These are phyloP conservation scores for Tephrocybe sp. DNA, from an alignment of 768 basidiomycete species.

Conservation along the genomic window DNA sequence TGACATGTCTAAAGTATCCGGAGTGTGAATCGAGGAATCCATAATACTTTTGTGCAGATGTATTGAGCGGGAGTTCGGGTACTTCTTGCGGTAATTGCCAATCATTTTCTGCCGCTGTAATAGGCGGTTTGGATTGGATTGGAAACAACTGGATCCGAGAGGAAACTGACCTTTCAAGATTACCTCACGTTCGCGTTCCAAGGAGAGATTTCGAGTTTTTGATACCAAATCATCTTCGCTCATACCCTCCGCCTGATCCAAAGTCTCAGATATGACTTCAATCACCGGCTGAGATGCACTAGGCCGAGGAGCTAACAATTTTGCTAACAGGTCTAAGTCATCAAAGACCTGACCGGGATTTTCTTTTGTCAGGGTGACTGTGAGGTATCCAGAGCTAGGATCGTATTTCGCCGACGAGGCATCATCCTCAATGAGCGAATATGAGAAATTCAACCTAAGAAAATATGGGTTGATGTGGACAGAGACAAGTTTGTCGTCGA, in stretches of 20 bases:
- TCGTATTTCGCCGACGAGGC: constrained; percentile 73
- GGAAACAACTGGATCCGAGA: neutral
- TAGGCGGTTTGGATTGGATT: neutral
- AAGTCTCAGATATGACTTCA: constrained; percentile 50
- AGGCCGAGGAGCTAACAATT: constrained; percentile 69
- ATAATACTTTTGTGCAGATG: constrained; percentile 52
- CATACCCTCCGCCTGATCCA: constrained; percentile 5
- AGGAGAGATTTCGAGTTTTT: constrained; percentile 43
- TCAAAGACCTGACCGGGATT: constrained; percentile 64
- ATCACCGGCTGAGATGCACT: constrained; percentile 41
- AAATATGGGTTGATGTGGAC: constrained; percentile 86
- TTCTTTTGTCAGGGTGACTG: constrained; percentile 71
- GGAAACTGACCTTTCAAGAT: constrained; percentile 50
- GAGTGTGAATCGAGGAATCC: constrained; percentile 77
- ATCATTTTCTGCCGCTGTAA: constrained; percentile 70
- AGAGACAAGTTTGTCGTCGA: constrained; percentile 68
- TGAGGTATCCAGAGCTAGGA: constrained; percentile 75
- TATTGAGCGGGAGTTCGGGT: constrained; percentile 41
- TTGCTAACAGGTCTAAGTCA: constrained; percentile 79
- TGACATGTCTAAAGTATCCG: constrained; percentile 73
- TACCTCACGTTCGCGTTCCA: constrained; percentile 58
- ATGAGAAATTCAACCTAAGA: constrained; percentile 74
- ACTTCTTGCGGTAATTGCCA: constrained; percentile 76
- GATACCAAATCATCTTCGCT: constrained; percentile 43
- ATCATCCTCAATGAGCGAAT: constrained; percentile 67